Evolutionary conservation across 1,284 basidiomycete genomes (phyloP).

Genomic region (Ceratobasidium sp.): DNA sequence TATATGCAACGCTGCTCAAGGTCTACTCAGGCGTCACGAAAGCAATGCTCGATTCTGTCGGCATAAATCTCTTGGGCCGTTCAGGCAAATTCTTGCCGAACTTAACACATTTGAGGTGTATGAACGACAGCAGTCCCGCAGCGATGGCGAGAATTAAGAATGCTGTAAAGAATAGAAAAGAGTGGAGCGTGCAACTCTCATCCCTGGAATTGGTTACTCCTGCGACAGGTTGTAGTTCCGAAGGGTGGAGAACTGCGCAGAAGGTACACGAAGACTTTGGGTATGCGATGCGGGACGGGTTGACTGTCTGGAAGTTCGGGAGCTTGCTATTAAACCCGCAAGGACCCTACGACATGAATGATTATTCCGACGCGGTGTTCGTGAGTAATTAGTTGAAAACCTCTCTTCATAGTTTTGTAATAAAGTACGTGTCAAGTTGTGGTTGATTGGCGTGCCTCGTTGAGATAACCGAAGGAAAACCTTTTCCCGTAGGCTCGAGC

Average conservation of each 20-base stretch:
- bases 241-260: not conserved
- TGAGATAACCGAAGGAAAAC: too few species aligned
- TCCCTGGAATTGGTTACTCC: not conserved
- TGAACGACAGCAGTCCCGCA: not conserved
- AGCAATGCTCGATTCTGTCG: not conserved
- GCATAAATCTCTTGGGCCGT: not conserved
- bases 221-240: not conserved
- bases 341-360: not conserved
- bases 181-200: not conserved
- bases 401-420: too few species aligned
- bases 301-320: not conserved
- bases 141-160: not conserved
- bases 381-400: too few species aligned
- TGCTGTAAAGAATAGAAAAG: not conserved
- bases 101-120: not conserved
- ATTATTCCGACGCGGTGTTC: not conserved
- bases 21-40: not conserved
- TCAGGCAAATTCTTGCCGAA: not conserved
- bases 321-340: not conserved
- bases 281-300: not conserved
- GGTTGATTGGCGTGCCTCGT: too few species aligned
- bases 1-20: not conserved
- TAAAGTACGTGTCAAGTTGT: too few species aligned
- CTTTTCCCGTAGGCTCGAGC: too few species aligned
- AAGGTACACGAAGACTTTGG: not conserved